A percentile compares a stretch with the other conserved stretches of the same genome.
Conservation (phyloP, 2,329 filamentous ascomycete genomes). For the Xylariaceae sp. region DNA sequence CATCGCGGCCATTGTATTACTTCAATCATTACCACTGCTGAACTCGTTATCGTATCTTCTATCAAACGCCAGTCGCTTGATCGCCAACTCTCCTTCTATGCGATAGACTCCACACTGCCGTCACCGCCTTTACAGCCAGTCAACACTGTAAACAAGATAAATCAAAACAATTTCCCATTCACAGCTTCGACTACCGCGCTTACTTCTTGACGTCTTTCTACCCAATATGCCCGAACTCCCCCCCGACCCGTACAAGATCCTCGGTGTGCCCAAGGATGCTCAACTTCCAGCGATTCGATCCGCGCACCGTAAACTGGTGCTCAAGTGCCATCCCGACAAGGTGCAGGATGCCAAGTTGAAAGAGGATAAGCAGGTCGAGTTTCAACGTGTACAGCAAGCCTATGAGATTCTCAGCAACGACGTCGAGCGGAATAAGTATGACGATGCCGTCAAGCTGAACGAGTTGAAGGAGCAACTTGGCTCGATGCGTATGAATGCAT, state of each 20-base stretch:
- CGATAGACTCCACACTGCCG: slow-evolving; percentile 19
- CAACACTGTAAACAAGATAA: slow-evolving; percentile 13
- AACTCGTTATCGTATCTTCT: slow-evolving; percentile 12
- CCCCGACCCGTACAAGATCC: slow-evolving; percentile 73
- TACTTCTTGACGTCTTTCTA: slow-evolving; percentile 14
- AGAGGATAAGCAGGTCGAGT: slow-evolving; percentile 76
- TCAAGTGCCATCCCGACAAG: slow-evolving; percentile 91
- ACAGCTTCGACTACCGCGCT: slow-evolving; percentile 5
- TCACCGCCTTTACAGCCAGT: slow-evolving; percentile 21
- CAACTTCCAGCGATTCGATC: slow-evolving; percentile 68
- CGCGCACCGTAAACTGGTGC: slow-evolving; percentile 78
- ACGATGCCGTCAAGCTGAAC: slow-evolving; percentile 66
- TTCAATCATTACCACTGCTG: slow-evolving; percentile 7
- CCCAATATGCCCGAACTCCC: slow-evolving; percentile 46
- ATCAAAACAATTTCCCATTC: slow-evolving; percentile 10
- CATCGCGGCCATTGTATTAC: slow-evolving; percentile 18
- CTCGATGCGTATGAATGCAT: slow-evolving; percentile 33
- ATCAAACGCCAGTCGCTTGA: slow-evolving; percentile 22
- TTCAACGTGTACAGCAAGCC: slow-evolving; percentile 86
- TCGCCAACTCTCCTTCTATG: slow-evolving; percentile 19
- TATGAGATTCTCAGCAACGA: slow-evolving; percentile 89
- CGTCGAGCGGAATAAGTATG: slow-evolving; percentile 66
- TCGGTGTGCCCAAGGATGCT: slow-evolving; percentile 71
- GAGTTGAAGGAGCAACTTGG: slow-evolving; percentile 50
- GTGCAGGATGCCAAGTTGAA: slow-evolving; percentile 74